These are phyloP conservation scores for Solanum hybrid DNA, from an alignment of 305 asterid species.

Conservation along the genomic window DNA sequence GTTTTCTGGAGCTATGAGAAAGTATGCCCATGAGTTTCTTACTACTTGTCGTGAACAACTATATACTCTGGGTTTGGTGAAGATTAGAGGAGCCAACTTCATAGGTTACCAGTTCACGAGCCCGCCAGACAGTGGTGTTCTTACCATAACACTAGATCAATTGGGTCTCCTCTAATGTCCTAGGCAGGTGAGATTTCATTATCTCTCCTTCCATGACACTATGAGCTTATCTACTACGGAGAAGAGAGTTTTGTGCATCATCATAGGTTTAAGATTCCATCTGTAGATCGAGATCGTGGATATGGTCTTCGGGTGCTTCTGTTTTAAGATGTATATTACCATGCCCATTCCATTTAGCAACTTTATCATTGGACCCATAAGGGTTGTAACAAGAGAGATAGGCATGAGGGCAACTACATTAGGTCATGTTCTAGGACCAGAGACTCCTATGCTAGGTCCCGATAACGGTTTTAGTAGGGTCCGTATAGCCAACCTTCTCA, in stretches of 20 bases:
- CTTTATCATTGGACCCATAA: not conserved
- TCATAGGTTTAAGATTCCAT: not conserved
- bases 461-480: not conserved
- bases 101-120: not conserved
- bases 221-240: not conserved
- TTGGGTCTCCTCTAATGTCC: not conserved
- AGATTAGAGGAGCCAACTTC: not conserved
- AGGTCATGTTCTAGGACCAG: not conserved
- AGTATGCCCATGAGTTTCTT: not conserved
- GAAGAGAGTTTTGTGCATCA: not conserved
- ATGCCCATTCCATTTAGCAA: not conserved
- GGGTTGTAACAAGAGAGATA: not conserved
- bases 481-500: not conserved
- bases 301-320: not conserved
- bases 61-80: not conserved
- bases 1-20: not conserved
- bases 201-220: not conserved
- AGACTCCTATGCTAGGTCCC: not conserved
- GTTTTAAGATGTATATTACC: not conserved
- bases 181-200: not conserved
- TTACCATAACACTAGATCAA: not conserved
- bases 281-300: not conserved
- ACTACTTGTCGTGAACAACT: not conserved
- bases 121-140: not conserved
- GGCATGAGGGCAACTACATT: not conserved